Percentiles rank a stretch among this genome's conserved stretches.
Evolutionary conservation across 768 basidiomycete species (phyloP).

Genomic region (Leccinum aurantiacum): DNA sequence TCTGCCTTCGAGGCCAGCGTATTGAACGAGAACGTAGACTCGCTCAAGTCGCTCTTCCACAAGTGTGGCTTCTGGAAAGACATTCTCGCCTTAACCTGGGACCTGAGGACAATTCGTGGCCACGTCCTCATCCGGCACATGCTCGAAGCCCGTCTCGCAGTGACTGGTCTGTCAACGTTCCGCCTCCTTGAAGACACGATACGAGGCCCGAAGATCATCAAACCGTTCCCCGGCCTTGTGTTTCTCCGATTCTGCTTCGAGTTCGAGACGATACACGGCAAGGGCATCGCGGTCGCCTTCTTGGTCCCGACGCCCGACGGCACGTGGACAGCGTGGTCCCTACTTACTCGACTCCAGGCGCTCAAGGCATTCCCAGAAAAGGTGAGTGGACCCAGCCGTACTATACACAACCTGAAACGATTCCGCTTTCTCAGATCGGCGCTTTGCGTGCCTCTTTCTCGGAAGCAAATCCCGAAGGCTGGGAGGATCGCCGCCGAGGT

Average conservation of each 20-base stretch:
- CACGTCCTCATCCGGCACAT: constrained; percentile 35
- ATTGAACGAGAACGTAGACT: constrained; percentile 1
- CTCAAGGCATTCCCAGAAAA: constrained; percentile 54
- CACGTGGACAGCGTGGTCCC: constrained; percentile 57
- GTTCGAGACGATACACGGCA: constrained; percentile 50
- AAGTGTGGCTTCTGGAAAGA: constrained; percentile 48
- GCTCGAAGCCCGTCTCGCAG: constrained; percentile 37
- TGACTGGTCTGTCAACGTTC: constrained; percentile 18
- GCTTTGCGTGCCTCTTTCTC: constrained; percentile 39
- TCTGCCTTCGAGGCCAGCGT: constrained; percentile 13
- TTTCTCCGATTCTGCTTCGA: constrained; percentile 60
- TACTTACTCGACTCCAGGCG: constrained; percentile 59
- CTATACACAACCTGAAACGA: neutral
- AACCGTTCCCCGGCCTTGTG: constrained; percentile 49
- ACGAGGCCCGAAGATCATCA: constrained; percentile 34
- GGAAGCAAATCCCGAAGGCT: constrained; percentile 41
- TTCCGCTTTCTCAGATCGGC: constrained; percentile 29
- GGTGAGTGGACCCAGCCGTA: constrained; percentile 13
- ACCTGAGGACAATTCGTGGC: constrained; percentile 50
- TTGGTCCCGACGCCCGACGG: constrained; percentile 41
- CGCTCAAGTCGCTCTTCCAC: constrained; percentile 19
- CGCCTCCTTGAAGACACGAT: constrained; percentile 25
- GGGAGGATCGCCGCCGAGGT: constrained; percentile 45
- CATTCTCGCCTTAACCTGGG: constrained; percentile 52
- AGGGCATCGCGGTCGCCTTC: constrained; percentile 52